Base-by-base conservation (phyloP, 768 basidiomycete species). In the Collybia sp. region DNA sequence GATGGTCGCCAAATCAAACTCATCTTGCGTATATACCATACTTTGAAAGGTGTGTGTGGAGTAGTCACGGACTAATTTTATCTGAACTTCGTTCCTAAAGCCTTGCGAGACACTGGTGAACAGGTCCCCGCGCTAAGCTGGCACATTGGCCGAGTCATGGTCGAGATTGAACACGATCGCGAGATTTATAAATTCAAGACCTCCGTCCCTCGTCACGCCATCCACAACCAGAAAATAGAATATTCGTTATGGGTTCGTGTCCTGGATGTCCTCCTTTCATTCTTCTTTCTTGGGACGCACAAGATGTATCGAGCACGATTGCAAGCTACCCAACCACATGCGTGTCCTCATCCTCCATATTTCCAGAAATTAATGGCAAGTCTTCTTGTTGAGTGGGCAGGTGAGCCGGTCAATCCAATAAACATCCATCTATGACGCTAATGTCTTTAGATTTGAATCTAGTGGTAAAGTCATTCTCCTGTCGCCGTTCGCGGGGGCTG, bases 351-450 rank as follows among this genome's bases (percentile, higher is more conserved):
- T 15, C 30, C 52, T 3, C 41, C 48, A 6, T 52, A 54, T 18
- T 60, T 59, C 30, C 45, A 51, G 19, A 35, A 48, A 16, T 33
- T 60, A 37, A 48, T 62, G 43, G 43, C 45, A 18, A 53, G 48
- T 6, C 47, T 62, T 35, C 34, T 62, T 44, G 44, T 40, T 0
- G 60, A 61, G 42, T 62, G 59, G 57, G 53, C 53, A 6, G 60
- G 60, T 61, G 30, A 42, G 58, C 15, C 30, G 25, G 5, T 2
- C 32, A 13, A 31, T 37, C 15, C 1, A 32, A 10, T 37, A n/a
- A 10, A 37, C 10, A 10, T 25, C 25, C 25, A 25, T 25, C 25
- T 4, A 25, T 25, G 8, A 25, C 8, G 35, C 4, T 10, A 10
- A 37, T 18, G 10, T 6, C 10, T 4, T 10, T 18, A 37, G 35